Evolutionary conservation across 1,284 basidiomycete genomes (phyloP), one percentile per base, ranked within the genome.

Genomic region (Kalmanozyma brasiliensis): DNA sequence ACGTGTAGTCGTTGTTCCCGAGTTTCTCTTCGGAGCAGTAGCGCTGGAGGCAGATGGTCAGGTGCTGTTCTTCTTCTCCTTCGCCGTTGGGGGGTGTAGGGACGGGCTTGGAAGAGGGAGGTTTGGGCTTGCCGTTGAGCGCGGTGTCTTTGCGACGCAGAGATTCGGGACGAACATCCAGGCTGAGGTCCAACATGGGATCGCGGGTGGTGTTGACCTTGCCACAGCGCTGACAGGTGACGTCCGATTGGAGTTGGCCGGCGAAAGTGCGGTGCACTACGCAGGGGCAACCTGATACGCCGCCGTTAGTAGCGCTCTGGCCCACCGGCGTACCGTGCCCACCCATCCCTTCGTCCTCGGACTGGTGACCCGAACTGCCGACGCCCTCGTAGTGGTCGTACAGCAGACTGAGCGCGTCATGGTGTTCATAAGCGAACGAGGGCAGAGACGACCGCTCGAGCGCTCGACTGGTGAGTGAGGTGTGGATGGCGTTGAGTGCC

Each of bases 231-330:
- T 90, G 90, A 78, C 94, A 98, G 34, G 88, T 90, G 22, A 97
- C 91, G 48, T 95, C 91, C 67, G 92, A 94, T 73, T 94, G 91
- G 4, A 97, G 83, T 49, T 89, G 87, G 0, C 94, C 94, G 0
- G 89, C 88, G 78, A 98, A 98, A 0, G 93, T 93, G 20, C 89
- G 89, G 80, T 98, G 94, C 13, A 96, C 89, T 71, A 96, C 89
- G 79, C 94, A 98, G 65, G 91, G 92, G 82, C 94, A 98, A 14
- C 51, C 45, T 2, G 67, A 69, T 8, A 68, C 65, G 23, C 73
- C 67, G 26, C 72, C 68, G 7, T 8, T 46, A 1, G 32, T 43
- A 14, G 33, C n/a, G 11, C 40, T 36, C 24, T 46, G 19, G 19
- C 43, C 43, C 48, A 43, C 33, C n/a, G 43, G 58, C 23, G 52